Evolutionary conservation across 805 yeast genomes (phyloP).

Genomic region (Dipodascus geniculatus): DNA sequence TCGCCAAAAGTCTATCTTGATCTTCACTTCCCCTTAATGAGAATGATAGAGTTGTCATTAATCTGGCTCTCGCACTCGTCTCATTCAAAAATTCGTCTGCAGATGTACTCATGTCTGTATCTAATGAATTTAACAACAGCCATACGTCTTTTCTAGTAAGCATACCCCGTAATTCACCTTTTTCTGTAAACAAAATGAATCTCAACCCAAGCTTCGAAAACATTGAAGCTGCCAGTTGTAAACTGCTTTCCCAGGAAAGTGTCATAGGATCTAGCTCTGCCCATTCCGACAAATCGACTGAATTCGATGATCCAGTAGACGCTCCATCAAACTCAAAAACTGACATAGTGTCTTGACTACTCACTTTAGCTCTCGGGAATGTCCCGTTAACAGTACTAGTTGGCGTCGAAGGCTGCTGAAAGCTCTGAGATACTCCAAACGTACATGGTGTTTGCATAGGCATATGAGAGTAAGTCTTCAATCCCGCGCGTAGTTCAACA

Average conservation of each 20-base stretch:
- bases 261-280: constrained; percentile 21
- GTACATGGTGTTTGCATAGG: constrained; percentile 8
- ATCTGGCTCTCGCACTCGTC: neutral
- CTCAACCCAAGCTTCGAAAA: constrained; percentile 30
- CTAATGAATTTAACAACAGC: constrained; percentile 10
- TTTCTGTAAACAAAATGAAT: constrained; percentile 23
- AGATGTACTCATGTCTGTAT: neutral
- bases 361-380: neutral
- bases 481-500: constrained; percentile 27
- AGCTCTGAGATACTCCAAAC: constrained; percentile 5
- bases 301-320: neutral
- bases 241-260: constrained; percentile 23
- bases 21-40: constrained; percentile 1
- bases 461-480: constrained; percentile 10
- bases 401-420: constrained; percentile 1
- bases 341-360: neutral
- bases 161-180: constrained; percentile 26
- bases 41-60: neutral
- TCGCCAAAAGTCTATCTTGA: neutral
- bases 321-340: neutral
- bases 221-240: constrained; percentile 28
- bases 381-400: neutral
- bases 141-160: constrained; percentile 28
- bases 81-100: neutral
- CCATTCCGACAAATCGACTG: constrained; percentile 9